Base-by-base conservation (phyloP, 768 basidiomycete species). In the Rhodotorula taiwanensis region DNA sequence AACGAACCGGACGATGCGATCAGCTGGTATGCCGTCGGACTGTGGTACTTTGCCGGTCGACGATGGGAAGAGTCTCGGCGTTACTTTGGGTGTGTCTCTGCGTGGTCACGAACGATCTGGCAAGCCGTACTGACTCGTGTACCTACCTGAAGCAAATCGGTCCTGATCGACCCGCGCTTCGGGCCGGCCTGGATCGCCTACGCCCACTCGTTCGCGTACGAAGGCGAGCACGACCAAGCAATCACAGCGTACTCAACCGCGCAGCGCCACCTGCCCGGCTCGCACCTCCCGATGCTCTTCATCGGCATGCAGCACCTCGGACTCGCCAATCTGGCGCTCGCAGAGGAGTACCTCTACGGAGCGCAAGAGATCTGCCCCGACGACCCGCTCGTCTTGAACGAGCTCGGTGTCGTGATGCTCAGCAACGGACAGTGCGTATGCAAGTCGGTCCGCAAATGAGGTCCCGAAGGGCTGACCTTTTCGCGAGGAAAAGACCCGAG, bases 221-320 rank as follows among this genome's bases (percentile, higher is more conserved):
- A 99, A 75, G 93, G 93, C 21, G 95, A 99, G 75, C 95, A 98
- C 78, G 94, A 98, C 71, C 93, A 97, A 72, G 94, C 95, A 5
- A 89, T 98, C 49, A 97, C 91, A 0, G 94, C 95, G 3, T 99
- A 99, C 76, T 97, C 94, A 28, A 98, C 95, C 0, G 92, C 90
- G 61, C 89, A 91, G 8, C 80, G 94, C 41, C 86, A 98, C 80
- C 97, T 97, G 74, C 88, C 87, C 62, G 95, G 94, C 89, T 92
- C 92, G 5, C 94, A 99, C 77, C 78, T 99, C 7, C 93, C 95
- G 2, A 79, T 95, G 48, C 83, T 93, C 77, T 98, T 92, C 73
- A 89, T 98, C 50, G 95, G 94, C 10, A 98, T 97, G 93, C 94
- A 99, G 76, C 89, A 98, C 70, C 88, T 99, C 42, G 86, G 86